phyloP scores from a whole-genome alignment of 371 early-diverging fungal species.

The Mycotypha africana region DNA sequence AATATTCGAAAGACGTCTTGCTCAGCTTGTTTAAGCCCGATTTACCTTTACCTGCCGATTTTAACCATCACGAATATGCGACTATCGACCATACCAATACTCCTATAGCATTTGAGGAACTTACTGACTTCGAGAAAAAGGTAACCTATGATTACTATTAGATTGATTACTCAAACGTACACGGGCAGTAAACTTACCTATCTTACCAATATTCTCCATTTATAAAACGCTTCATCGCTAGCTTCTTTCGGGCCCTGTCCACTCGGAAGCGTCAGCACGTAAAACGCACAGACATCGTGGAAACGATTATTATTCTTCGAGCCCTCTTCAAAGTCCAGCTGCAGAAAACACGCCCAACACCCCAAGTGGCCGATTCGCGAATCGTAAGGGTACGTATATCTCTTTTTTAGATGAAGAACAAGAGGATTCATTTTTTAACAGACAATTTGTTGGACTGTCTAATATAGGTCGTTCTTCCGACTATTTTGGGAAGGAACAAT shows the following conservation, averaged over 20 bases:
- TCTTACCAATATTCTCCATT: no score
- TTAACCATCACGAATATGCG: slow-evolving; percentile 70
- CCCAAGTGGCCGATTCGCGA: slow-evolving; percentile 12
- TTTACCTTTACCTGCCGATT: slow-evolving; percentile 53
- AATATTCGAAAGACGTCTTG: slow-evolving; percentile 80
- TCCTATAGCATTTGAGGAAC: slow-evolving; percentile 61
- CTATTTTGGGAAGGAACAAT: slow-evolving; percentile 17
- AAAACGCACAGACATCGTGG: slow-evolving; percentile 22
- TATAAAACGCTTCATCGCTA: slow-evolving; percentile 12
- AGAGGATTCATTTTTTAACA: no score
- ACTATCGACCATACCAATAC: slow-evolving; percentile 54
- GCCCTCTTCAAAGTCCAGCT: slow-evolving; percentile 37
- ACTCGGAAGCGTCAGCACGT: slow-evolving; percentile 44
- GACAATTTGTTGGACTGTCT: neutral
- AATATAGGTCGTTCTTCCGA: slow-evolving; percentile 15
- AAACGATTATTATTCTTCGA: slow-evolving; percentile 18
- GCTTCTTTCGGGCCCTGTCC: slow-evolving; percentile 51
- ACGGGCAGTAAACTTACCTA: no score
- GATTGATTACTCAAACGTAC: no score
- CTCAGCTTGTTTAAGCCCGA: slow-evolving; percentile 65
- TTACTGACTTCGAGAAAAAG: slow-evolving; percentile 67
- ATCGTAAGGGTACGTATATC: slow-evolving; percentile 13
- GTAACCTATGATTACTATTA: slow-evolving; percentile 31
- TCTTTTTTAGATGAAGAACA: neutral
- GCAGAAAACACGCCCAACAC: slow-evolving; percentile 29